Conservation (phyloP, 1,284 basidiomycete species). For the Marasmius fiardii region DNA sequence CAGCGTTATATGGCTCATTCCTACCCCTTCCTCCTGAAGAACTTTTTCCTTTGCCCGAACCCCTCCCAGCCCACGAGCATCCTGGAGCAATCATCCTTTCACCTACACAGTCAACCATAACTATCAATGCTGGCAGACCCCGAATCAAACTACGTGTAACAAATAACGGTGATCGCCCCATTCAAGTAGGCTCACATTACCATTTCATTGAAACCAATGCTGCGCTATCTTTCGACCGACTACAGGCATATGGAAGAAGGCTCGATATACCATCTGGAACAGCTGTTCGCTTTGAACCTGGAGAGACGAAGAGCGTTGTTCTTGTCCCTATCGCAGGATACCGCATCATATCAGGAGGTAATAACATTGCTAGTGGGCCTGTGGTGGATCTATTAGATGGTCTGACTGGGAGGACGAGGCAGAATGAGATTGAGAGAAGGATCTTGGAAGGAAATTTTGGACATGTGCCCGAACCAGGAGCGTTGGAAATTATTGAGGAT, state of each 20-base stretch:
- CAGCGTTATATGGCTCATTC: slow-evolving; percentile 92
- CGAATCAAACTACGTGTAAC: slow-evolving; percentile 77
- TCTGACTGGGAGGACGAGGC: slow-evolving; percentile 20
- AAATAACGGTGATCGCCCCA: slow-evolving; percentile 92
- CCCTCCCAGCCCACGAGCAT: slow-evolving; percentile 50
- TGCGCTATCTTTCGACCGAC: slow-evolving; percentile 81
- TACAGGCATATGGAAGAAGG: slow-evolving; percentile 76
- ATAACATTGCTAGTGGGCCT: slow-evolving; percentile 63
- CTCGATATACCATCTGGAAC: slow-evolving; percentile 94
- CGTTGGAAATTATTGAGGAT: slow-evolving; percentile 43
- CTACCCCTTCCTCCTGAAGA: slow-evolving; percentile 74
- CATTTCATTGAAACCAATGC: slow-evolving; percentile 91
- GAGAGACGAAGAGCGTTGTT: slow-evolving; percentile 81
- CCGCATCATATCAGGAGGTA: slow-evolving; percentile 79
- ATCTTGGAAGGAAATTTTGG: slow-evolving; percentile 56
- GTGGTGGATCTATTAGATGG: slow-evolving; percentile 33
- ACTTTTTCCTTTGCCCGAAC: slow-evolving; percentile 55
- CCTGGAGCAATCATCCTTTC: slow-evolving; percentile 71
- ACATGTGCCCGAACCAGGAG: slow-evolving; percentile 60
- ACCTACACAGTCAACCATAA: slow-evolving; percentile 54
- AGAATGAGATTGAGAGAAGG: slow-evolving; percentile 42
- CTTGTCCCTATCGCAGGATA: slow-evolving; percentile 80
- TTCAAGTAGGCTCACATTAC: slow-evolving; percentile 95
- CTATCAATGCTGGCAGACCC: slow-evolving; percentile 72
- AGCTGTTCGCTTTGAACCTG: slow-evolving; percentile 96